Percentiles rank a stretch among this genome's conserved stretches.
phyloP scores from a whole-genome alignment of 2,329 filamentous ascomycete species.

The Metarhizium rileyi region DNA sequence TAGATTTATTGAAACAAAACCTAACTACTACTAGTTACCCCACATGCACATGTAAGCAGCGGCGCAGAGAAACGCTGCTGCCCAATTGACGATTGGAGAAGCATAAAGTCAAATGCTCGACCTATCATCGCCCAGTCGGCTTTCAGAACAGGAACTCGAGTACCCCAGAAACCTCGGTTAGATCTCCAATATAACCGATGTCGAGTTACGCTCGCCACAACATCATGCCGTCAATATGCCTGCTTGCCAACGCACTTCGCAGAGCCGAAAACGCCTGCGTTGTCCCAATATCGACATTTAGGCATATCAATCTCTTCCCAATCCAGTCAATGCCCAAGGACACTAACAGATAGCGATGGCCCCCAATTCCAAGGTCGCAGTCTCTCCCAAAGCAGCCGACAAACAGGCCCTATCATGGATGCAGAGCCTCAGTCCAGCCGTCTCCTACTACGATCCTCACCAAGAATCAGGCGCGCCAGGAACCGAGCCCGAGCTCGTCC shows the following conservation, averaged over 20 bases:
- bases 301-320: no score
- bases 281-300: neutral
- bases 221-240: no score
- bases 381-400: neutral
- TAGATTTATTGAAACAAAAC: neutral
- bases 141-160: neutral
- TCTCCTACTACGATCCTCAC: slow-evolving; percentile 25
- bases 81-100: neutral
- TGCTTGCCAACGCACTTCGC: no score
- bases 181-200: no score
- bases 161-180: neutral
- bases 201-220: no score
- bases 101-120: neutral
- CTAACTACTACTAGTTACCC: neutral
- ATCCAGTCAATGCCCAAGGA: neutral
- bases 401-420: slow-evolving; percentile 23
- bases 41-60: neutral
- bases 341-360: slow-evolving; percentile 15
- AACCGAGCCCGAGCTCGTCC: slow-evolving; percentile 33
- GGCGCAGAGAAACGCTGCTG: neutral
- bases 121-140: neutral
- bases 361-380: slow-evolving; percentile 9
- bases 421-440: slow-evolving; percentile 26
- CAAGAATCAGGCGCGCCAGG: neutral
- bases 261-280: no score